Base-by-base conservation (phyloP, 1,139 yeast genomes). In the Scheffersomyces segobiensis region DNA sequence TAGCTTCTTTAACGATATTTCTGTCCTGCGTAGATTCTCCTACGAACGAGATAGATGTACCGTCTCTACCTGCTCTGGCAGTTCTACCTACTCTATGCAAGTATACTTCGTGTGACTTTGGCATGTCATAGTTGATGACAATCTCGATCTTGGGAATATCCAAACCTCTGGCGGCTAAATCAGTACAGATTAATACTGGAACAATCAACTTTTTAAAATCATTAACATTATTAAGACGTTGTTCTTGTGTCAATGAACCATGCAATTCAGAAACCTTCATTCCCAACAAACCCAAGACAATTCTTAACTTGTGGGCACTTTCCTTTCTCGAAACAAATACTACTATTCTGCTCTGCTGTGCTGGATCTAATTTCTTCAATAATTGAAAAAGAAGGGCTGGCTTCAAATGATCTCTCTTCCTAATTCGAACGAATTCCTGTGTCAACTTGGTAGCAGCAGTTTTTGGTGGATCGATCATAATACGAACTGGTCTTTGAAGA, bases 31-130 rank as follows among this genome's bases (percentile, higher is more conserved):
- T 81, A 1, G 91, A 81, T 72, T 95, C 99, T 20, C 98, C 98
- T 10, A 96, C 99, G 72, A 95, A 87, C 3, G 98, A 88, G 53
- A 95, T 89, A 53, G 98, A 89, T 58, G 85, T 84, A 83, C 99
- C 99, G 57, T 91, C 92, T 74, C 98, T 86, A 49, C 99, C 99
- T 56, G 98, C 99, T 85, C 99, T 91, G 12, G 99, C 99, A 57
- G 99, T 95, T 83, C 99, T 91, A 77, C 99, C 99, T 62, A 96
- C 98, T 81, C 99, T 89, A 77, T 95, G 99, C 71, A 95, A 80
- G 73, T 95, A 96, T 50, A 93, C 85, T 65, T 95, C 99, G 69
- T 90, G 88, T 24, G 90, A 81, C 71, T 92, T 91, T 56, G 99
- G 99, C 96, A 96, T 92, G 71, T 96, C 99, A 73, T 83, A 96